These are phyloP conservation scores for Teratosphaeriaceae sp. DNA, from an alignment of 2,329 filamentous ascomycete genomes.

Conservation along the genomic window DNA sequence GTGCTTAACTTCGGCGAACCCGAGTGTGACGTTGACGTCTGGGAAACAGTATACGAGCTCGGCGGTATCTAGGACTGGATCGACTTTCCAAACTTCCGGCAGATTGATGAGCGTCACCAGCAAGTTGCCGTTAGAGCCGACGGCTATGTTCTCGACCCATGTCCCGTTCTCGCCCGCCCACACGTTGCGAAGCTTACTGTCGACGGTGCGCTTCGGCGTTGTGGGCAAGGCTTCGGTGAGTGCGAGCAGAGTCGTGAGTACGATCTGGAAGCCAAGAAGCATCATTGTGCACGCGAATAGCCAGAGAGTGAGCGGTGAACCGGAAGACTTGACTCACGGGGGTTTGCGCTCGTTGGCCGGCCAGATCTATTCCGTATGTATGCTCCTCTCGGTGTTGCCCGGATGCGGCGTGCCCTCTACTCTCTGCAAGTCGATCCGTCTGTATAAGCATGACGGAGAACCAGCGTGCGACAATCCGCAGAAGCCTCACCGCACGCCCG, in stretches of 20 bases:
- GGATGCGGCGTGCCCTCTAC: too few relatives aligned
- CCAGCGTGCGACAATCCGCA: too few relatives aligned
- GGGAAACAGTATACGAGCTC: constrained; percentile 7
- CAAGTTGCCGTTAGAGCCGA: constrained; percentile 27
- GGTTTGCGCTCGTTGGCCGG: too few relatives aligned
- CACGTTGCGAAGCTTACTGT: not conserved
- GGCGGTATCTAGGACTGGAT: constrained; percentile 6
- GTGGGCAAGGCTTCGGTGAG: not conserved
- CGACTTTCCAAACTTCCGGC: constrained; percentile 14
- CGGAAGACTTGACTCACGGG: too few relatives aligned
- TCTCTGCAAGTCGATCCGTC: too few relatives aligned
- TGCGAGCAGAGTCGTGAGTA: not conserved
- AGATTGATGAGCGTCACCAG: constrained; percentile 25
- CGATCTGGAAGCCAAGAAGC: not conserved
- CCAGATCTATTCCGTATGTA: too few relatives aligned
- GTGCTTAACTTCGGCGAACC: constrained; percentile 4
- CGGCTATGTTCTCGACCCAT: constrained; percentile 31
- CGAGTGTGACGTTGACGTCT: constrained; percentile 5
- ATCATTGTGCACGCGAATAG: too few relatives aligned
- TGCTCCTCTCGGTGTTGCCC: too few relatives aligned
- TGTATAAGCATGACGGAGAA: too few relatives aligned
- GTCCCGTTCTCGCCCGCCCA: constrained; percentile 23
- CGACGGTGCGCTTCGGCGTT: not conserved
- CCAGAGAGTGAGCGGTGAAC: too few relatives aligned
- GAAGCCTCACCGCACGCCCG: too few relatives aligned